Base-by-base conservation (phyloP, 2,329 filamentous ascomycete species). In the Aureobasidium melanogenum region DNA sequence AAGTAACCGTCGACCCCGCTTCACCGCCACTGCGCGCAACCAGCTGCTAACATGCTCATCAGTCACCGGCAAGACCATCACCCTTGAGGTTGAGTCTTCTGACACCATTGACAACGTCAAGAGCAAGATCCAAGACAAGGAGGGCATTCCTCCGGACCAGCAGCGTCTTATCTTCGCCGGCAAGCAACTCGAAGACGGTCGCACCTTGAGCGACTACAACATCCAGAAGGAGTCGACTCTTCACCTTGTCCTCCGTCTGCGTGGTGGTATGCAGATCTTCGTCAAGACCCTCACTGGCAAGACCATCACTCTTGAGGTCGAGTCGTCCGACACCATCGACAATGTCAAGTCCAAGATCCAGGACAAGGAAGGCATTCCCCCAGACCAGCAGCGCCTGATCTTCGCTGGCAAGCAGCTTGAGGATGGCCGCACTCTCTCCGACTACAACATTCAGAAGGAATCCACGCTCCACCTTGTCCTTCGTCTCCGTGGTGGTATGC, bases 31-130 rank as follows among this genome's bases (percentile, higher is more conserved):
- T 67, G 56, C 63, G 64, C 62, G 63, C 63, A 43, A 60, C 55
- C 61, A 52, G 54, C 39, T 64, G 71, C 77, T 77, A 69, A 75
- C 72, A 66, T 44, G 30, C 51, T 47, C 67, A 55, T 57, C 71
- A 84, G 82, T 86, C 59, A 87, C 84, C 65, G 84, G 84, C 69
- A 86, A 86, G 79, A 86, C 84, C 65, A 86, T 86, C 73, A 86
- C 84, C 75, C 78, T 86, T 7, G 84, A 86, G 74, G 84, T 87
- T 8, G 84, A 86, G 73, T 84, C 81, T 17, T 89, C 85, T 0
- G 91, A 96, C 69, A 96, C 91, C 43, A 96, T 96, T 76, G 91
- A 96, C 81, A 96, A 96, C 65, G 92, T 97, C 41, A 97, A 97
- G 85, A 86, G 83, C 55, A 97, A 97, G 84, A 97, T 97, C 46